Percentiles rank a stretch among this genome's conserved stretches.
These are phyloP conservation scores for Brettanomyces bruxellensis DNA, from an alignment of 805 yeast genomes.

Conservation along the genomic window DNA sequence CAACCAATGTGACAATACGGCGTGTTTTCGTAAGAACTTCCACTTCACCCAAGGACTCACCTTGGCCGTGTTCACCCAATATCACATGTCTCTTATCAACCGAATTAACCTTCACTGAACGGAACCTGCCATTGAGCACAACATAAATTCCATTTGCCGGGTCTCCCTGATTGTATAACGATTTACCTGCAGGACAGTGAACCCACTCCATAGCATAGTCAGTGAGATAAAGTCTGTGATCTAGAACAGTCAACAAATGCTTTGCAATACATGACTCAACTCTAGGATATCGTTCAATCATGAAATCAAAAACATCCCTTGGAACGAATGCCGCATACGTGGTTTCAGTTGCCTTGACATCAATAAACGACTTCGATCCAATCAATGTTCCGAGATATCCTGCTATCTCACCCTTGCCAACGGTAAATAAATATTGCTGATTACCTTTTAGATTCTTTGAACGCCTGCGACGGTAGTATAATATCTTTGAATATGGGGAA, in stretches of 20 bases:
- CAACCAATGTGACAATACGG: conserved; percentile 62
- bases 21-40: conserved; percentile 81
- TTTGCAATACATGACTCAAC: conserved; percentile 73
- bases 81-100: conserved; percentile 22
- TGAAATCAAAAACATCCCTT: conserved; percentile 47
- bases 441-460: conserved; percentile 2
- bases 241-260: conserved; percentile 55
- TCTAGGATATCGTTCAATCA: conserved; percentile 69
- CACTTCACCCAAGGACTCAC: conserved; percentile 90
- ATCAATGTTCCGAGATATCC: conserved; percentile 79
- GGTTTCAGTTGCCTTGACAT: conserved; percentile 51
- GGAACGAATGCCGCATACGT: conserved; percentile 67
- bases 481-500: background rate
- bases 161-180: conserved; percentile 73
- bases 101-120: conserved; percentile 40
- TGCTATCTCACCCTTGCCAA: conserved; percentile 72
- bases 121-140: conserved; percentile 78
- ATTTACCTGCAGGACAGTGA: conserved; percentile 78
- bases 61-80: conserved; percentile 82
- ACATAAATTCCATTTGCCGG: conserved; percentile 86
- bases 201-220: conserved; percentile 96
- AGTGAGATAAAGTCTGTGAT: conserved; percentile 58
- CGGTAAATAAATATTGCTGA: conserved; percentile 43
- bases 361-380: conserved; percentile 71
- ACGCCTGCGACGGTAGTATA: conserved; percentile 4